A percentile compares a stretch with the other conserved stretches of the same genome.
Conservation (phyloP, 306 rosid genomes). For the Cicer arietinum region DNA sequence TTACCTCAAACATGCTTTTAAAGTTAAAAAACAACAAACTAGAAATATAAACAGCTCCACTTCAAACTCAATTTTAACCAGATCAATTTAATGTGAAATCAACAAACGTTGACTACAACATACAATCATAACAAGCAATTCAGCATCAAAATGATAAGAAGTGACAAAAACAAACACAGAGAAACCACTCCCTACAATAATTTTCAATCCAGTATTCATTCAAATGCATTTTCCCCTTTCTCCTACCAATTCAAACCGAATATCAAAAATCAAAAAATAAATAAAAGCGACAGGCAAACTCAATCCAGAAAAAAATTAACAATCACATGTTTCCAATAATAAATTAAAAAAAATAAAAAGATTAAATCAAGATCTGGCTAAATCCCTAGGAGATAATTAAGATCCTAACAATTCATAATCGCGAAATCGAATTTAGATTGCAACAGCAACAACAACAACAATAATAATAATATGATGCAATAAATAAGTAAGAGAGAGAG, state of each 20-base stretch:
- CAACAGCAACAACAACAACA: background rate
- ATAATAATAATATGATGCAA: background rate
- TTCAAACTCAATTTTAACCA: constrained; percentile 9
- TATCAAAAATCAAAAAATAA: constrained; percentile 7
- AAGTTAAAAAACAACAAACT: background rate
- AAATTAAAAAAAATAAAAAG: background rate
- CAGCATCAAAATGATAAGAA: background rate
- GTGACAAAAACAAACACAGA: background rate
- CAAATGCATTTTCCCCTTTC: background rate
- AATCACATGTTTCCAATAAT: background rate
- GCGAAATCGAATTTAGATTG: background rate
- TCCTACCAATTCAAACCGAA: background rate
- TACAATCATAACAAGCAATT: background rate
- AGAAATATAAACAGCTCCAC: background rate
- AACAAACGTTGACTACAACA: background rate
- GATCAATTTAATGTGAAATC: background rate
- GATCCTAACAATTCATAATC: background rate
- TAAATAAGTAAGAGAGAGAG: background rate
- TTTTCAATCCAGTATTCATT: background rate
- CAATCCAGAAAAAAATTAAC: constrained; percentile 19
- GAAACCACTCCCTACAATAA: background rate
- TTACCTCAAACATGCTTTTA: background rate
- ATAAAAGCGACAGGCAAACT: background rate
- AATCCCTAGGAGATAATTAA: background rate
- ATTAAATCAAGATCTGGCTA: background rate